phyloP scores from a whole-genome alignment of 805 yeast genomes.

The Lipomyces anomalus region DNA sequence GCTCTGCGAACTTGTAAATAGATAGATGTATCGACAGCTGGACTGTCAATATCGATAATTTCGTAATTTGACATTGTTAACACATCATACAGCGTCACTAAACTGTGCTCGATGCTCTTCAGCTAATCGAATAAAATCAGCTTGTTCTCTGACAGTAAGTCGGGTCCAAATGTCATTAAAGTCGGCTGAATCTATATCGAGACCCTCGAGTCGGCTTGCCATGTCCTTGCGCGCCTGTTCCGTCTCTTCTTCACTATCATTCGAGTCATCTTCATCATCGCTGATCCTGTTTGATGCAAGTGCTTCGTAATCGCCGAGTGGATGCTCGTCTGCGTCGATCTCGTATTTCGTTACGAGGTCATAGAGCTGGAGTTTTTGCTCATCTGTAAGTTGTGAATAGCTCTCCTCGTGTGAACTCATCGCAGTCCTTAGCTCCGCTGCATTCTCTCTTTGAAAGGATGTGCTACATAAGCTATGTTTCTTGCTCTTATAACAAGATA shows the following conservation, averaged over 20 bases:
- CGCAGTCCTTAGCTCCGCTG: no score
- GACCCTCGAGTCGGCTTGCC: slow-evolving; percentile 9
- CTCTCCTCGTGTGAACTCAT: background rate
- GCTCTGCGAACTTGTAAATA: slow-evolving; percentile 2
- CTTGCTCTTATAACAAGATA: slow-evolving; percentile 9
- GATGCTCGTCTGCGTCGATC: slow-evolving; percentile 14
- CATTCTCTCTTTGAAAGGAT: slow-evolving; percentile 13
- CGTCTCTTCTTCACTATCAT: slow-evolving; percentile 8
- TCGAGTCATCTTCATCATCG: background rate
- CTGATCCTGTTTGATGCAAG: slow-evolving; percentile 1
- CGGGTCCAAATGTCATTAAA: slow-evolving; percentile 19
- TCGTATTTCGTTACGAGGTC: slow-evolving; percentile 20
- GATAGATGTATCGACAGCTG: background rate
- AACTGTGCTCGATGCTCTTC: slow-evolving; percentile 4
- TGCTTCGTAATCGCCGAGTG: slow-evolving; percentile 13
- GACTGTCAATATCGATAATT: background rate
- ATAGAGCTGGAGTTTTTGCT: slow-evolving; percentile 7
- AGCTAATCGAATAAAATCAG: slow-evolving; percentile 16
- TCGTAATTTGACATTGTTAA: background rate
- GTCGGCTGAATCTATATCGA: slow-evolving; percentile 20
- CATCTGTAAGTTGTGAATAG: slow-evolving; percentile 2
- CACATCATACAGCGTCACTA: background rate
- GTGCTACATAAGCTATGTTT: slow-evolving; percentile 7
- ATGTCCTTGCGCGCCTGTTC: slow-evolving; percentile 12
- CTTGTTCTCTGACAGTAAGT: slow-evolving; percentile 18